These are phyloP conservation scores for Hura crepitans DNA, from an alignment of 441 rosid species.

Conservation along the genomic window DNA sequence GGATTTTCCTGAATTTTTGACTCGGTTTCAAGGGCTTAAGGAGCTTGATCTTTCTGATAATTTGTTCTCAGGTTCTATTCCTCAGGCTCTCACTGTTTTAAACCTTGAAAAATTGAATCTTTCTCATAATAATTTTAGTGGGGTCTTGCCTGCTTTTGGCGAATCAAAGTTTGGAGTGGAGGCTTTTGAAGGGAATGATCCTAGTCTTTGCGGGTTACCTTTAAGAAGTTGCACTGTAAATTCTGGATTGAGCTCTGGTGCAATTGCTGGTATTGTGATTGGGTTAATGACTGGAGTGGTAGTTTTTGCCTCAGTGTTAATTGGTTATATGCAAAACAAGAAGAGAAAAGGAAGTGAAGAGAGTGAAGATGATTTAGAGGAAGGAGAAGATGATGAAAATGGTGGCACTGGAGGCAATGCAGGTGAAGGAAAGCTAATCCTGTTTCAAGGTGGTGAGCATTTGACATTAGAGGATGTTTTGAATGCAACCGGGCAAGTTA, in stretches of 20 bases:
- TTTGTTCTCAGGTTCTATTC: conserved; percentile 60
- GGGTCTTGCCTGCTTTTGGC: conserved; percentile 62
- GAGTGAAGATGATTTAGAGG: conserved; percentile 73
- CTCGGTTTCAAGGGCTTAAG: conserved; percentile 53
- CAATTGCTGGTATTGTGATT: conserved; percentile 90
- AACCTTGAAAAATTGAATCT: conserved; percentile 69
- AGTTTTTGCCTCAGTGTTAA: conserved; percentile 71
- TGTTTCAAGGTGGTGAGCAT: conserved; percentile 96
- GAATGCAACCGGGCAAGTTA: conserved; percentile 92
- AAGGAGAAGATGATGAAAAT: conserved; percentile 59
- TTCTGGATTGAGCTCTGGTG: conserved; percentile 71
- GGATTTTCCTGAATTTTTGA: conserved; percentile 66
- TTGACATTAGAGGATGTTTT: conserved; percentile 82
- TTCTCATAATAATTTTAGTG: conserved; percentile 84
- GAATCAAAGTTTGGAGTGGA: conserved; percentile 59
- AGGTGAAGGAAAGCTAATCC: conserved; percentile 77
- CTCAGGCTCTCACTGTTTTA: conserved; percentile 48
- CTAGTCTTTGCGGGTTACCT: conserved; percentile 79
- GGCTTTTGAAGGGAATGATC: conserved; percentile 73
- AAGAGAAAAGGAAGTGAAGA: conserved; percentile 54
- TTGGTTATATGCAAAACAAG: conserved; percentile 86
- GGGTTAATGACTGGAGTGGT: conserved; percentile 87
- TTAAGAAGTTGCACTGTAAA: conserved; percentile 56
- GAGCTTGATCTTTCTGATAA: conserved; percentile 83
- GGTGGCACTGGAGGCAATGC: conserved; percentile 29